These are phyloP conservation scores for Zostera marina DNA, from an alignment of 116 monocot species.

Conservation along the genomic window DNA sequence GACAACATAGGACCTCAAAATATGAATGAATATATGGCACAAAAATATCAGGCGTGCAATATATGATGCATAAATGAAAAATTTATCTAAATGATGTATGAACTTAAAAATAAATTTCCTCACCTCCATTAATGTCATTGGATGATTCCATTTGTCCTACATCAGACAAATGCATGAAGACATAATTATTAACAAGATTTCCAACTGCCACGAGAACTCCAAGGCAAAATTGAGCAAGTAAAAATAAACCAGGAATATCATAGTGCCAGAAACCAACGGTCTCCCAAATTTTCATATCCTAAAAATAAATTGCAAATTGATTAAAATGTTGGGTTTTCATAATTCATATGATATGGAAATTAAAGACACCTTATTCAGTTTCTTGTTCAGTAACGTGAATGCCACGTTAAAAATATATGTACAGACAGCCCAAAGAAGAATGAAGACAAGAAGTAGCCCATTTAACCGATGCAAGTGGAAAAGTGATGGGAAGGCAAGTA, in stretches of 20 bases:
- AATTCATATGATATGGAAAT: background rate
- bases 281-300: constrained; percentile 99
- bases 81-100: background rate
- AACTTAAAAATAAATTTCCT: background rate
- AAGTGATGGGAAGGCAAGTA: constrained; percentile 82
- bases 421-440: constrained; percentile 90
- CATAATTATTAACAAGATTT: constrained; percentile 91
- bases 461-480: constrained; percentile 82
- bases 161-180: constrained; percentile 58
- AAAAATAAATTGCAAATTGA: constrained; percentile 2
- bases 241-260: constrained; percentile 81
- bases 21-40: too few relatives aligned
- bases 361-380: constrained; percentile 55
- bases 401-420: constrained; percentile 94
- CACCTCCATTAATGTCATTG: constrained; percentile 54
- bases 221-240: constrained; percentile 87
- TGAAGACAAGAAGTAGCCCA: constrained; percentile 86
- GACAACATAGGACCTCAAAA: too few relatives aligned
- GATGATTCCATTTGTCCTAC: constrained; percentile 24
- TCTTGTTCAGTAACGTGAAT: constrained; percentile 79
- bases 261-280: constrained; percentile 97
- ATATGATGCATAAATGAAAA: background rate
- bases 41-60: too few relatives aligned
- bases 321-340: background rate
- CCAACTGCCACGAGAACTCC: constrained; percentile 83